phyloP scores from a whole-genome alignment of 371 early-diverging fungal genomes.

The Actinomortierella ambigua region DNA sequence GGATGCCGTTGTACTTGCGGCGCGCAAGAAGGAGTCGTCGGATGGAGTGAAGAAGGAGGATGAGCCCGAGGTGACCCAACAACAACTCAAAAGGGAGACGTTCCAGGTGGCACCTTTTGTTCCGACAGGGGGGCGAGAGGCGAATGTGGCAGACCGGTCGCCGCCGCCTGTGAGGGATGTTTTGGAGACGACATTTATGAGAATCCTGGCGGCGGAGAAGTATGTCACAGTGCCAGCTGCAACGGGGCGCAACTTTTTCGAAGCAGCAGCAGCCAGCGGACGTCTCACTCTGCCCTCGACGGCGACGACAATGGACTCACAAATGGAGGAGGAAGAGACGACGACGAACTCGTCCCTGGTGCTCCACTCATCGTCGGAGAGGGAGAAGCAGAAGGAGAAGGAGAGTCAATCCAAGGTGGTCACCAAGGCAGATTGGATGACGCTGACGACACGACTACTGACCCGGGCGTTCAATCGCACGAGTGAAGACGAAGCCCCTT shows the following conservation, averaged over 20 bases:
- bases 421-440: constrained; percentile 46
- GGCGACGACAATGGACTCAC: no score
- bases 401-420: constrained; percentile 22
- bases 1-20: constrained; percentile 18
- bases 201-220: constrained; percentile 32
- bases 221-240: constrained; percentile 32
- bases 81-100: constrained; percentile 35
- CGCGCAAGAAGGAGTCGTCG: constrained; percentile 4
- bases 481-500: constrained; percentile 3
- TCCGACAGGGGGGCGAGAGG: constrained; percentile 10
- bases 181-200: constrained; percentile 32
- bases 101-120: constrained; percentile 37
- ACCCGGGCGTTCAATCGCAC: constrained; percentile 28
- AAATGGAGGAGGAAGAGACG: no score
- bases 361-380: no score
- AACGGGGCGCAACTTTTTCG: constrained; percentile 39
- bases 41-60: constrained; percentile 24
- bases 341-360: no score
- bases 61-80: constrained; percentile 17
- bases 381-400: no score
- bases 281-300: no score
- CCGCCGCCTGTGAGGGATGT: constrained; percentile 11
- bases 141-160: background rate
- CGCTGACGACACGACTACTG: constrained; percentile 30
- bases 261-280: constrained; percentile 19